Base-by-base conservation (phyloP, 163 green algal species). In the Trebouxiophyceae sp. region DNA sequence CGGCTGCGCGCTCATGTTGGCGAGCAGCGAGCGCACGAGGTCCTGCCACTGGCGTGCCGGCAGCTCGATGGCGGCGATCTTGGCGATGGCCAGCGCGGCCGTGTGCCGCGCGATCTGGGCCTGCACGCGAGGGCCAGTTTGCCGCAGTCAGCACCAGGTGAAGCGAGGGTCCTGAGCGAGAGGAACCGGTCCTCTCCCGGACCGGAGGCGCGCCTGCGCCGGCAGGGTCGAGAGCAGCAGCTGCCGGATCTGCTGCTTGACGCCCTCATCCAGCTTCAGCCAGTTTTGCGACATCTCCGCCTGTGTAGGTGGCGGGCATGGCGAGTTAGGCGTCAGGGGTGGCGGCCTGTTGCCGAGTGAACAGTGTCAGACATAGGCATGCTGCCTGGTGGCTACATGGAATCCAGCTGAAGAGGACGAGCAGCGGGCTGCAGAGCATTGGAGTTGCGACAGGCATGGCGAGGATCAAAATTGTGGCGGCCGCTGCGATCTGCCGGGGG, bases 61-160 rank as follows among this genome's bases (percentile, higher is more conserved):
- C 33, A 99, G 76, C 75, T 99, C 94, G 46, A 99, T 93, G 20
- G 81, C 83, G 20, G 86, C 94, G 32, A 98, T 82, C 75, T 98
- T 98, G 54, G 94, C 87, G 33, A 98, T 81, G 4, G 91, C 94
- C 60, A 97, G 84, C 30, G 89, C 89, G 26, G 86, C 82, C 16
- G 87, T 95, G 69, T 96, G 82, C 12, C 87, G 64, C 27, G 87
- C 87, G 45, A 91, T 78, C 54, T 62, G 33, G 23, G 68, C 77
- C 70, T 86, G 58, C 32, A 55, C 32, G 2, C 26, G 2, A 64
- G 4, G 22, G 19, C 2, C 33, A 46, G 4, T 27, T 56, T n/a
- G n/a, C n/a, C n/a, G n/a, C n/a, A n/a, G n/a, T n/a, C n/a, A n/a
- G n/a, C n/a, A n/a, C n/a, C n/a, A n/a, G n/a, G n/a, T n/a, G n/a